Evolutionary conservation across 768 basidiomycete genomes (phyloP), one percentile per base, ranked within the genome.

Genomic region (Mycena crocata): DNA sequence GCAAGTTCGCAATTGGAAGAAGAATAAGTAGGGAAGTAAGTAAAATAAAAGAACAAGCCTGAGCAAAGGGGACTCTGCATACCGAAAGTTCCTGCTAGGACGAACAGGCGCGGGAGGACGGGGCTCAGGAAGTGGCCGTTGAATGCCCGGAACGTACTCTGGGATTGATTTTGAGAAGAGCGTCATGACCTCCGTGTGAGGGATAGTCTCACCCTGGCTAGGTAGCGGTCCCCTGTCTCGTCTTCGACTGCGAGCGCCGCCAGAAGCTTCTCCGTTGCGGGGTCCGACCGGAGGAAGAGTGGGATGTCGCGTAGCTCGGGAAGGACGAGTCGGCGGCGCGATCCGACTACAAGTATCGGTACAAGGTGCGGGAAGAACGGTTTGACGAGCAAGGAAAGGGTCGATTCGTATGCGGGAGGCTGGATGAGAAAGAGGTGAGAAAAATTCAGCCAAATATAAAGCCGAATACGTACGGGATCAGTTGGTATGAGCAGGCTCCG

Each of bases 341-440:
- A 62, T 9, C 60, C 60, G 40, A 34, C 31, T 37, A 32, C 40
- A 6, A 62, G 49, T 5, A 62, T 24, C 15, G 60, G 60, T 13
- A 62, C 15, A 19, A 62, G 30, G 49, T 62, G 60, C 37, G 60
- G 60, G 49, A 62, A 62, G 49, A 62, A 62, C 26, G 60, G 60
- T 30, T 52, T 62, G 60, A 44, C 50, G 40, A 62, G 39, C 31
- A 62, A 62, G 40, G 60, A 62, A 31, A 62, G 60, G 19, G 60
- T 62, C 28, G 60, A 62, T 44, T 62, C 60, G 50, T 62, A 62
- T n/a, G 60, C 60, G 19, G 60, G 60, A 23, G 60, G 49, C 59
- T 61, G 59, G 54, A 32, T 37, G 6, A 50, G 34, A 45, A 34
- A 1, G 21, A 10, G 24, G 28, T n/a, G 49, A 50, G 19, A 31